Conservation (phyloP, 1,139 yeast species). For the Yamadazyma oceani region DNA sequence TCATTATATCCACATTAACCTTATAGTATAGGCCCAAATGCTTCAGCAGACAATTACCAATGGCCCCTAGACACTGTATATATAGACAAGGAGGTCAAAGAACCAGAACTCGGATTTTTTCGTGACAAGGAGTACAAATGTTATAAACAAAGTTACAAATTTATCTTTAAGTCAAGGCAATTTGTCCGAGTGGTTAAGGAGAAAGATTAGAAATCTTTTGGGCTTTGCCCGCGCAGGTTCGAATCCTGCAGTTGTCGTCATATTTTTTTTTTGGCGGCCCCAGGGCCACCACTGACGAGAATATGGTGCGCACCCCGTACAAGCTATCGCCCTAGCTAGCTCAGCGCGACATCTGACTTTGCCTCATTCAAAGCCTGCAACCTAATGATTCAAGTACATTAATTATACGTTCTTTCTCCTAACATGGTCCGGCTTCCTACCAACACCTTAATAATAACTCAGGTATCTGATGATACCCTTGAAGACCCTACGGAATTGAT, state of each 20-base stretch:
- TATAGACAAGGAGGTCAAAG: too few relatives aligned
- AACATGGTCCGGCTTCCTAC: constrained; percentile 24
- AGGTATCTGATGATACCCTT: constrained; percentile 22
- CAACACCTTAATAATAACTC: constrained; percentile 43
- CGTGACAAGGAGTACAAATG: too few relatives aligned
- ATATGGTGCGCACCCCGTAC: too few relatives aligned
- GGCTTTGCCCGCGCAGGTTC: constrained; percentile 85
- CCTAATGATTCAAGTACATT: not conserved
- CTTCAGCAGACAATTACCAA: too few relatives aligned
- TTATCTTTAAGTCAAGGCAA: constrained; percentile 24
- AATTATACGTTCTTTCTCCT: not conserved
- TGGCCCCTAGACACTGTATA: too few relatives aligned
- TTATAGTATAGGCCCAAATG: too few relatives aligned
- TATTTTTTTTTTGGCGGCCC: constrained; percentile 24
- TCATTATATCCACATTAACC: too few relatives aligned
- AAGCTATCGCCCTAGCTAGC: too few relatives aligned
- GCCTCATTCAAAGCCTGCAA: constrained; percentile 2
- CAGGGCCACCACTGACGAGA: too few relatives aligned
- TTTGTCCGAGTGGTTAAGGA: constrained; percentile 56
- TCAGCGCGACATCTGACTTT: not conserved
- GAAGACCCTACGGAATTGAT: constrained; percentile 28
- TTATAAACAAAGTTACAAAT: too few relatives aligned
- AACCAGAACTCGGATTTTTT: too few relatives aligned
- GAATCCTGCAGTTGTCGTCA: constrained; percentile 83
- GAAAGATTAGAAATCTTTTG: constrained; percentile 53